phyloP scores from a whole-genome alignment of 208 protist species.

The Trypanosoma melophagium region DNA sequence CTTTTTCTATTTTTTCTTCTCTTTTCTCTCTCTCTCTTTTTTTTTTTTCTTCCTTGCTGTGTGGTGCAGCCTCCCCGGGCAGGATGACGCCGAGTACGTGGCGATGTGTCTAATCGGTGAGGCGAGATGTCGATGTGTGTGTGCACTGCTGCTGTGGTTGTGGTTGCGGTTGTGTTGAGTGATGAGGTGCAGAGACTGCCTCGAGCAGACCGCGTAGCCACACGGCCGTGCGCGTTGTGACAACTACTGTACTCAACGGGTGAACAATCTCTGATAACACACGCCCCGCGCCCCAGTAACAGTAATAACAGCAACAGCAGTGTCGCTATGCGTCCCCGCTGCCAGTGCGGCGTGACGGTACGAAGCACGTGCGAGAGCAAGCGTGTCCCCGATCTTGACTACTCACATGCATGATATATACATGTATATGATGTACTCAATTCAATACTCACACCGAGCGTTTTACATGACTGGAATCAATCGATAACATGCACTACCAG shows the following conservation, averaged over 20 bases:
- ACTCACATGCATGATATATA: no score
- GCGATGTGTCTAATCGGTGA: constrained; percentile 7
- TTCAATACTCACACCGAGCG: constrained; percentile 33
- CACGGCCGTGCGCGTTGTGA: no score
- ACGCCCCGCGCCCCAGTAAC: no score
- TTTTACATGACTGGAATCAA: constrained; percentile 21
- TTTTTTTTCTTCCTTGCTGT: not conserved
- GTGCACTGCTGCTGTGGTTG: constrained; percentile 12
- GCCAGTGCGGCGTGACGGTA: constrained; percentile 26
- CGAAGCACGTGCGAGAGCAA: constrained; percentile 32
- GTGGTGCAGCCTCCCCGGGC: constrained; percentile 12
- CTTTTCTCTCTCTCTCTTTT: not conserved
- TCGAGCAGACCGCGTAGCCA: no score
- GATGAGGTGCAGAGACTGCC: no score
- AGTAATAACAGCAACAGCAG: constrained; percentile 12
- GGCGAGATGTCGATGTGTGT: not conserved
- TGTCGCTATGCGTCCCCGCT: constrained; percentile 37
- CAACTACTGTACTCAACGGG: no score
- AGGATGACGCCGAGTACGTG: constrained; percentile 7
- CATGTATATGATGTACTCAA: constrained; percentile 30
- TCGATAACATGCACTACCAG: constrained; percentile 36
- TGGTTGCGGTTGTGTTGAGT: constrained; percentile 11
- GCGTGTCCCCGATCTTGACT: no score
- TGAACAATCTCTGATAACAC: no score
- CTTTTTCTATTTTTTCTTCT: no score